Conservation (phyloP, 139 green algal species). For the Nannochloris sp. region DNA sequence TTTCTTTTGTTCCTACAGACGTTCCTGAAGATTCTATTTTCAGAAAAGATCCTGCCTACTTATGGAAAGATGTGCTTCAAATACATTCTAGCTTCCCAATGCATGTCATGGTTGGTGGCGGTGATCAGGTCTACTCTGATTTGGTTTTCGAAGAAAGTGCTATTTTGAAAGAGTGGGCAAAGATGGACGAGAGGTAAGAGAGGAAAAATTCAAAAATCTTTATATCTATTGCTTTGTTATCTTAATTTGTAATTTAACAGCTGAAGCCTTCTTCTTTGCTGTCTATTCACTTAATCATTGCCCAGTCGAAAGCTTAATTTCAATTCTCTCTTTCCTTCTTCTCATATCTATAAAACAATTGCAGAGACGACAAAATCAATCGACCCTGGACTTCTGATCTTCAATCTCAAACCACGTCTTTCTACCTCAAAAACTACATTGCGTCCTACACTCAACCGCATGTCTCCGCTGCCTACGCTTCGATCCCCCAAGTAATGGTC, state of each 20-base stretch:
- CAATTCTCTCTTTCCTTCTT: not conserved
- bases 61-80: constrained; percentile 40
- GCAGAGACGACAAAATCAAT: constrained; percentile 9
- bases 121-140: constrained; percentile 50
- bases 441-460: constrained; percentile 8
- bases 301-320: not conserved
- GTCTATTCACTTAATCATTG: not conserved
- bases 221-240: not conserved
- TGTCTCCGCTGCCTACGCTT: constrained; percentile 23
- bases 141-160: constrained; percentile 15
- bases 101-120: constrained; percentile 56
- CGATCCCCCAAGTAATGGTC: constrained; percentile 33
- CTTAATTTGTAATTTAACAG: not conserved
- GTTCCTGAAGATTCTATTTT: not conserved
- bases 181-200: not conserved
- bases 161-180: not conserved
- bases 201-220: not conserved
- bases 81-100: constrained; percentile 42
- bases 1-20: not conserved
- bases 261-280: too few relatives aligned
- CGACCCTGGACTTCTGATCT: constrained; percentile 17
- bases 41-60: constrained; percentile 18
- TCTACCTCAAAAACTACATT: constrained; percentile 38
- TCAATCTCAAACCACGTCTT: constrained; percentile 9
- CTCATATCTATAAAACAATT: too few relatives aligned